Conservation (phyloP, 805 yeast species). For the Wickerhamiella brachini region DNA sequence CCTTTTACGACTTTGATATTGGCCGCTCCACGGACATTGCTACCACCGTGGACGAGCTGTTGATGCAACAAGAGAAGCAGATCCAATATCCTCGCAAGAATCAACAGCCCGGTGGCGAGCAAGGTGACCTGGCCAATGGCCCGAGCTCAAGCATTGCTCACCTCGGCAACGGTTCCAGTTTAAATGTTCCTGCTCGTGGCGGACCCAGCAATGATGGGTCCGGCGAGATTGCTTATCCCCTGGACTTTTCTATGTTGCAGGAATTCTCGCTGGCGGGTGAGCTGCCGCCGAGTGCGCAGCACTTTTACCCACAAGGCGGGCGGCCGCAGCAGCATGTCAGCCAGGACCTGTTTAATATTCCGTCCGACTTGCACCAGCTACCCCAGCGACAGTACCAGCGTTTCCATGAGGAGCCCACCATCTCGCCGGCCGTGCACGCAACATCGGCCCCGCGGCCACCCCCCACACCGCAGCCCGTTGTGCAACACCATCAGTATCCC, state of each 20-base stretch:
- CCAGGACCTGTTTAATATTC: not conserved
- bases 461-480: not conserved
- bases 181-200: not conserved
- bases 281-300: conserved; percentile 14
- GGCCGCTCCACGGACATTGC: conserved; percentile 31
- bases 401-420: not conserved
- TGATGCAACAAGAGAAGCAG: conserved; percentile 29
- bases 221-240: conserved; percentile 3
- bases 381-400: not conserved
- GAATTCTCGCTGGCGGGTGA: conserved; percentile 24
- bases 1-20: conserved; percentile 32
- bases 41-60: conserved; percentile 27
- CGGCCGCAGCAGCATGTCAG: conserved; percentile 2
- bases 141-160: not conserved
- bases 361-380: conserved; percentile 1
- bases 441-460: not conserved
- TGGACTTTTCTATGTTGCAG: conserved; percentile 21
- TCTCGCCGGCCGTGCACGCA: not conserved
- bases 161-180: not conserved
- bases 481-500: not conserved
- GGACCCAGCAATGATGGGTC: not conserved
- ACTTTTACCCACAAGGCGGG: not conserved
- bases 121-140: not conserved
- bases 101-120: conserved; percentile 10
- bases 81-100: conserved; percentile 22